Conservation (phyloP, 176 grass and related monocot species). For the Zoysia japonica region DNA sequence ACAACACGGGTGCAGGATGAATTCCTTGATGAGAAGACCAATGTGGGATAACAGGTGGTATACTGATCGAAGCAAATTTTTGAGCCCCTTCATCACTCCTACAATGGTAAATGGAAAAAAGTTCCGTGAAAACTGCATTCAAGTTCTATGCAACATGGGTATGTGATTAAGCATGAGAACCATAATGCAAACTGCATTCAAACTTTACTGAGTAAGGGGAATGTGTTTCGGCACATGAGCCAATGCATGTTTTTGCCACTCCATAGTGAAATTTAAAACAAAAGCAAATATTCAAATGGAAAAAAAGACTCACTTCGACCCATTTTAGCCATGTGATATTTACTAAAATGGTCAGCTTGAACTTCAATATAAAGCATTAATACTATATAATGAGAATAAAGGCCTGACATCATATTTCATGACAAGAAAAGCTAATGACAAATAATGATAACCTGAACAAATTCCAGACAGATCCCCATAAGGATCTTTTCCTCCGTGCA, state of each 20-base stretch:
- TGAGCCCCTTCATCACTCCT: conserved; percentile 32
- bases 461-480: conserved; percentile 62
- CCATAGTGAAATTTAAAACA: background rate
- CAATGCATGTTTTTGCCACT: background rate
- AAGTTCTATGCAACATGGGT: background rate
- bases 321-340: background rate
- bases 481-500: conserved; percentile 43
- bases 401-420: background rate
- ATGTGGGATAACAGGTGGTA: conserved; percentile 34
- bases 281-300: background rate
- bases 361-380: conserved; percentile 1
- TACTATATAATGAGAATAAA: background rate
- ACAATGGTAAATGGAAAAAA: conserved; percentile 22
- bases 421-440: conserved; percentile 28
- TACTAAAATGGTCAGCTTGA: background rate
- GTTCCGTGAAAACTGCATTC: background rate
- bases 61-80: conserved; percentile 48
- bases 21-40: conserved; percentile 26
- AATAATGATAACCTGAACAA: conserved; percentile 63
- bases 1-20: background rate
- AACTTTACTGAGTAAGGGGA: background rate
- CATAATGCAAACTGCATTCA: background rate
- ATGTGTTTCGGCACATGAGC: background rate
- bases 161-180: background rate
- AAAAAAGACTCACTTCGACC: background rate